Evolutionary conservation across 2,329 filamentous ascomycete genomes (phyloP).

Genomic region (Alternaria novae-zelandiae): DNA sequence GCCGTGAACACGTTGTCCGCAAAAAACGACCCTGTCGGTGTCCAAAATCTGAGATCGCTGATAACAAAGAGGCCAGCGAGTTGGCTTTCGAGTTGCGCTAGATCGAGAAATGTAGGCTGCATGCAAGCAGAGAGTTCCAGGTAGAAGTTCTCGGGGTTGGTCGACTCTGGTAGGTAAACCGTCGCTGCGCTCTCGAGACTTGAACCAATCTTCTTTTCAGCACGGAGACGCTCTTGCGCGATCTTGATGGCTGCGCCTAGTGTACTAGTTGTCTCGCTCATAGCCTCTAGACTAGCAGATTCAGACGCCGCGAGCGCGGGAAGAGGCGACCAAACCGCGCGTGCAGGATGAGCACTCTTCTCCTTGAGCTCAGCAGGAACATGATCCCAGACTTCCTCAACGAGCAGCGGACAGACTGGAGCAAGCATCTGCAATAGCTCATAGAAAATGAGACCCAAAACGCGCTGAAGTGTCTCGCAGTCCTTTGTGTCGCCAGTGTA

Average conservation of each 20-base stretch:
- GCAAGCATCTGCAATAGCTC: slow-evolving; percentile 79
- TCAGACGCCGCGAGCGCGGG: background rate
- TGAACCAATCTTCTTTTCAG: slow-evolving; percentile 75
- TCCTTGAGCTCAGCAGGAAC: slow-evolving; percentile 68
- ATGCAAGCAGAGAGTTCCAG: no score
- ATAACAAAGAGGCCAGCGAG: slow-evolving; percentile 54
- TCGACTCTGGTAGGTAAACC: slow-evolving; percentile 28
- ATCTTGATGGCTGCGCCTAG: slow-evolving; percentile 73
- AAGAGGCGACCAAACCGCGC: slow-evolving; percentile 33
- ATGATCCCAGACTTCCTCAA: slow-evolving; percentile 88
- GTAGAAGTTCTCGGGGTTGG: background rate
- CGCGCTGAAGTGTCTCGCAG: slow-evolving; percentile 62
- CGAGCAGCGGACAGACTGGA: slow-evolving; percentile 80
- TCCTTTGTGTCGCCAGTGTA: slow-evolving; percentile 81
- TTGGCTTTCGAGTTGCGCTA: slow-evolving; percentile 24
- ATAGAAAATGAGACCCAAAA: slow-evolving; percentile 68
- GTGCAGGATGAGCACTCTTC: slow-evolving; percentile 32
- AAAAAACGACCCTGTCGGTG: background rate
- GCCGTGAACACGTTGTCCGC: background rate
- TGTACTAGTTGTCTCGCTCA: slow-evolving; percentile 51
- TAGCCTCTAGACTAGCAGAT: slow-evolving; percentile 24
- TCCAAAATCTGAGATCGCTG: slow-evolving; percentile 38
- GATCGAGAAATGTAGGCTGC: background rate
- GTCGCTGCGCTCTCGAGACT: slow-evolving; percentile 78
- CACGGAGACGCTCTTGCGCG: slow-evolving; percentile 75